Evolutionary conservation across 768 basidiomycete genomes (phyloP).

Genomic region (Multifurca ochricompacta): DNA sequence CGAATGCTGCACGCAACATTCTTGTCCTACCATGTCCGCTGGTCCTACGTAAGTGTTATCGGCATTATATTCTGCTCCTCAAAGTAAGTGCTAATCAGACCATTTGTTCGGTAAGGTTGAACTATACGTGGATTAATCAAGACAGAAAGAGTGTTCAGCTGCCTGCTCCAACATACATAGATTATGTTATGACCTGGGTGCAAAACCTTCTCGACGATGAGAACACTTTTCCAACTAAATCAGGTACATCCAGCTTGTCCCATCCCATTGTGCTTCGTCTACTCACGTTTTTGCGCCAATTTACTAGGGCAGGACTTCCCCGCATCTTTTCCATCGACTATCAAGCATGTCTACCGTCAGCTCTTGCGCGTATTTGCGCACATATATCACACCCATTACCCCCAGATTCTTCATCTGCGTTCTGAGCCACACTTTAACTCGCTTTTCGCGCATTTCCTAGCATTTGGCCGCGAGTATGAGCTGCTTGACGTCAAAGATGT

Average conservation of each 20-base stretch:
- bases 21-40: slow-evolving; percentile 89
- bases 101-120: slow-evolving; percentile 45
- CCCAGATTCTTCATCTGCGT: slow-evolving; percentile 83
- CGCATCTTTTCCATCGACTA: slow-evolving; percentile 77
- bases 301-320: slow-evolving; percentile 76
- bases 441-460: slow-evolving; percentile 94
- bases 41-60: slow-evolving; percentile 59
- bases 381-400: slow-evolving; percentile 92
- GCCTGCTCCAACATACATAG: slow-evolving; percentile 93
- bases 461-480: slow-evolving; percentile 92
- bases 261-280: background rate
- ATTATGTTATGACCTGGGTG: slow-evolving; percentile 96
- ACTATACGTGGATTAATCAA: slow-evolving; percentile 92
- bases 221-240: slow-evolving; percentile 88
- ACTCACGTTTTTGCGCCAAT: background rate
- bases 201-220: slow-evolving; percentile 95
- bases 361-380: slow-evolving; percentile 96
- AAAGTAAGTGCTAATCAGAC: background rate
- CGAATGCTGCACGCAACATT: slow-evolving; percentile 85
- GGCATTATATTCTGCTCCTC: background rate
- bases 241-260: slow-evolving; percentile 45
- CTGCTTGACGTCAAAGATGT: slow-evolving; percentile 85
- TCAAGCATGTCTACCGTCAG: slow-evolving; percentile 93
- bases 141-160: slow-evolving; percentile 81
- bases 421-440: slow-evolving; percentile 96